These are phyloP conservation scores for Saturnispora diversa DNA, from an alignment of 805 yeast genomes.

Conservation along the genomic window DNA sequence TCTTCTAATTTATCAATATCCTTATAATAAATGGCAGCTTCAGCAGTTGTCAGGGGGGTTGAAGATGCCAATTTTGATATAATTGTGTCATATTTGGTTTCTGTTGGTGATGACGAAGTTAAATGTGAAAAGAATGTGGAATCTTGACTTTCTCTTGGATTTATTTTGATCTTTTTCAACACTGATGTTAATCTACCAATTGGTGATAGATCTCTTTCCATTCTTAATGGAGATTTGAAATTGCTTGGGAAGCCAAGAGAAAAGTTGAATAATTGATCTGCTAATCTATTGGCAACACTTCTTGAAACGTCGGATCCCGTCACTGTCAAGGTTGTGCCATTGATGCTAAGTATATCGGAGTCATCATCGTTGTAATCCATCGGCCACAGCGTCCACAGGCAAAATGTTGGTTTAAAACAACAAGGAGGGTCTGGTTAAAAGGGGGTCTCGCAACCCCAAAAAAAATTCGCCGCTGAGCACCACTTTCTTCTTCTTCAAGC, in stretches of 20 bases:
- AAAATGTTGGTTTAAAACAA: too few relatives aligned
- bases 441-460: too few relatives aligned
- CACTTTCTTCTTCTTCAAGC: conserved; percentile 9
- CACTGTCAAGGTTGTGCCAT: background rate
- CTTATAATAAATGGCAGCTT: conserved; percentile 53
- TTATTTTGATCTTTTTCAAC: background rate
- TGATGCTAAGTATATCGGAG: background rate
- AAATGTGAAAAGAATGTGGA: too few relatives aligned
- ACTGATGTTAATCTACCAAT: conserved; percentile 5
- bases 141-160: background rate
- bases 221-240: background rate
- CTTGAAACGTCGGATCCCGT: background rate
- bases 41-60: conserved; percentile 51
- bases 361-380: conserved; percentile 1
- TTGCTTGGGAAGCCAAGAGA: conserved; percentile 51
- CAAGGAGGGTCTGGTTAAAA: too few relatives aligned
- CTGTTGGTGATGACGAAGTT: too few relatives aligned
- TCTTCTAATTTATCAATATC: conserved; percentile 53
- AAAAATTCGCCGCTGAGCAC: conserved; percentile 7
- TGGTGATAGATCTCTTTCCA: conserved; percentile 5
- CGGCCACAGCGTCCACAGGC: too few relatives aligned
- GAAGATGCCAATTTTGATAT: too few relatives aligned
- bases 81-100: background rate
- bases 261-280: conserved; percentile 38
- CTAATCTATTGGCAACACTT: conserved; percentile 2